Evolutionary conservation across 768 basidiomycete species (phyloP).

Genomic region (Pulveroboletus sp.): DNA sequence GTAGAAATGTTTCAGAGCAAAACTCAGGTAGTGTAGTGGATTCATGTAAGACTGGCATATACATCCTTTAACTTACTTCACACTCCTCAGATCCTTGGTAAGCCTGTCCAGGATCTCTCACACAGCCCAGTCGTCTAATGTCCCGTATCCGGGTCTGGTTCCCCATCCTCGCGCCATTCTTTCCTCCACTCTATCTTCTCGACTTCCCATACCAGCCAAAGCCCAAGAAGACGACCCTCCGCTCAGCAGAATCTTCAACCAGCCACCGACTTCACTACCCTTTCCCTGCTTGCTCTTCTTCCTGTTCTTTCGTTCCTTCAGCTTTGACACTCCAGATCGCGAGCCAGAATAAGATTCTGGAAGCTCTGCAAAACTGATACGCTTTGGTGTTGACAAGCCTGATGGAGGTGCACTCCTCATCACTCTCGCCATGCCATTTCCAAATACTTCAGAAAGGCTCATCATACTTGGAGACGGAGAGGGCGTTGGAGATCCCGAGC

Average conservation of each 20-base stretch:
- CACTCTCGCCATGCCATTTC: slow-evolving; percentile 26
- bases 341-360: slow-evolving; percentile 58
- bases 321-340: slow-evolving; percentile 31
- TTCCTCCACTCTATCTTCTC: slow-evolving; percentile 51
- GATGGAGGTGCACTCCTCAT: slow-evolving; percentile 43
- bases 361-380: slow-evolving; percentile 74
- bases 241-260: slow-evolving; percentile 21
- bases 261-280: slow-evolving; percentile 23
- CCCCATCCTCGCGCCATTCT: slow-evolving; percentile 48
- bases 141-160: slow-evolving; percentile 36
- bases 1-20: background rate
- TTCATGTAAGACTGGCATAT: slow-evolving; percentile 2
- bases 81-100: background rate
- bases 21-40: background rate
- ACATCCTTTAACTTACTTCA: slow-evolving; percentile 11
- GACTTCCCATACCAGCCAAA: slow-evolving; percentile 17
- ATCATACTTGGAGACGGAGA: slow-evolving; percentile 31
- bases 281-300: slow-evolving; percentile 34
- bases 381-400: slow-evolving; percentile 57
- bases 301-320: slow-evolving; percentile 28
- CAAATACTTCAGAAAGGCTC: slow-evolving; percentile 27
- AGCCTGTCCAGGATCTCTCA: slow-evolving; percentile 17
- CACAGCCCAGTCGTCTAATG: slow-evolving; percentile 56
- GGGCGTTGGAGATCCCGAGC: slow-evolving; percentile 34
- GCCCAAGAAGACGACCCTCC: slow-evolving; percentile 24